A percentile compares a stretch with the other conserved stretches of the same genome.
Conservation (phyloP, 192 early-diverging fungal genomes). For the Linnemannia zychae region DNA sequence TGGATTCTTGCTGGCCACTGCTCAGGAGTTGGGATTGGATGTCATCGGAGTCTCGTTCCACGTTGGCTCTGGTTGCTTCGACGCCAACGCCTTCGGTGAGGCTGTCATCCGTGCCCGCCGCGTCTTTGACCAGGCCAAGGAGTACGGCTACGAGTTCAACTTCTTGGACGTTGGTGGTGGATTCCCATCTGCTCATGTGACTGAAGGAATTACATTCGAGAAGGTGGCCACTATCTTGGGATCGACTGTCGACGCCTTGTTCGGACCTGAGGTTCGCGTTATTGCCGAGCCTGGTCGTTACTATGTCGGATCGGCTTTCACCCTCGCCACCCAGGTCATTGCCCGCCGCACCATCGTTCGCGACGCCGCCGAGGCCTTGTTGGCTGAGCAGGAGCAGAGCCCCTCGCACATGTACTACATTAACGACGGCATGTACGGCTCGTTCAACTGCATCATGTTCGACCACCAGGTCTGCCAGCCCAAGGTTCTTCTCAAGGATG, state of each 20-base stretch:
- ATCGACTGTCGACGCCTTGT: constrained; percentile 81
- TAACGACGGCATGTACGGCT: constrained; percentile 97
- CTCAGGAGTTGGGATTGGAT: constrained; percentile 81
- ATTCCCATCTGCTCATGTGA: constrained; percentile 85
- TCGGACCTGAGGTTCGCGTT: constrained; percentile 85
- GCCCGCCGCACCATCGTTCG: constrained; percentile 78
- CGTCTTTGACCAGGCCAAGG: constrained; percentile 89
- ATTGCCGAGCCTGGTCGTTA: constrained; percentile 98
- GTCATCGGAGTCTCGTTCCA: constrained; percentile 95
- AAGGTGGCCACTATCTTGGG: constrained; percentile 84
- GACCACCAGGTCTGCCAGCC: constrained; percentile 88
- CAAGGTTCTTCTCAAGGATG: constrained; percentile 69
- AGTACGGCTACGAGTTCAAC: constrained; percentile 77
- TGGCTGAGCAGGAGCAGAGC: constrained; percentile 22
- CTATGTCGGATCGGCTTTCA: constrained; percentile 93
- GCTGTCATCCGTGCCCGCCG: constrained; percentile 85
- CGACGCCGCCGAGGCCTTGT: constrained; percentile 6
- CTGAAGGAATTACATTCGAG: constrained; percentile 83
- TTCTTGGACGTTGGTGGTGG: constrained; percentile 93
- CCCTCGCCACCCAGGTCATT: constrained; percentile 91
- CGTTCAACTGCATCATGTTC: constrained; percentile 98
- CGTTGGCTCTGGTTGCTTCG: constrained; percentile 94
- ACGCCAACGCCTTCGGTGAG: constrained; percentile 87
- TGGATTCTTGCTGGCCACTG: constrained; percentile 75
- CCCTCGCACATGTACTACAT: constrained; percentile 86